Evolutionary conservation across 179 eudicot genomes (phyloP), one percentile per base, ranked within the genome.

Genomic region (Actinidia arguta): DNA sequence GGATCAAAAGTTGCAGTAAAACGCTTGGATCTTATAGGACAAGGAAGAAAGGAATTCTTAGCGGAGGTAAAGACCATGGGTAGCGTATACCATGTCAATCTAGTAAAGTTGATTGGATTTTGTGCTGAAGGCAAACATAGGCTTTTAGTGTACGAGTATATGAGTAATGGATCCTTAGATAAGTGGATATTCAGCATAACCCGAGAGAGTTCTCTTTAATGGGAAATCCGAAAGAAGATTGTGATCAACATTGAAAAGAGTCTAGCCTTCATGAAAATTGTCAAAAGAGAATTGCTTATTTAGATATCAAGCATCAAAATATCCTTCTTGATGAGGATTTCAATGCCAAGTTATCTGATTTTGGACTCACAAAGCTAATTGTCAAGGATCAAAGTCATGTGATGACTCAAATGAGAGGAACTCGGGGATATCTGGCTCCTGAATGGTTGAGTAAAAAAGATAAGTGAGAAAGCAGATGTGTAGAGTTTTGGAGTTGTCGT

Each of bases 81-180:
- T 14, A 63, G 13, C 68, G 27, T 63, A 22, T 39, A 63, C 68
- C 68, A 63, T 63, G 68, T 63, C 68, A 63, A 63, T 63, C 27
- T 63, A 36, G 68, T 63, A 63, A 63, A 36, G 27, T n/a, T 63
- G 39, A 63, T 63, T 22, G 68, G 68, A 63, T 63, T 24, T 25
- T 63, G 68, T 63, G 68, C 68, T 11, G 68, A 63, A 63, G 27
- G 27, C 24, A 8, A 27, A 8, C 10, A 63, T 22, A 63, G 68
- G 68, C 68, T 63, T 63, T 6, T 83, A 8, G 81, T 78, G 18
- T 83, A 83, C 50, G 81, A 83, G 76, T 77, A 83, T 46, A 61
- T 78, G 81, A 3, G 27, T 4, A 83, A 78, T 51, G 81, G 85
- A 50, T 83, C 85, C 44, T 42, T 83, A 27, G 85, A 83, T 78